Evolutionary conservation across 768 basidiomycete genomes (phyloP), one percentile per base, ranked within the genome.

Genomic region (Suillus decipiens): DNA sequence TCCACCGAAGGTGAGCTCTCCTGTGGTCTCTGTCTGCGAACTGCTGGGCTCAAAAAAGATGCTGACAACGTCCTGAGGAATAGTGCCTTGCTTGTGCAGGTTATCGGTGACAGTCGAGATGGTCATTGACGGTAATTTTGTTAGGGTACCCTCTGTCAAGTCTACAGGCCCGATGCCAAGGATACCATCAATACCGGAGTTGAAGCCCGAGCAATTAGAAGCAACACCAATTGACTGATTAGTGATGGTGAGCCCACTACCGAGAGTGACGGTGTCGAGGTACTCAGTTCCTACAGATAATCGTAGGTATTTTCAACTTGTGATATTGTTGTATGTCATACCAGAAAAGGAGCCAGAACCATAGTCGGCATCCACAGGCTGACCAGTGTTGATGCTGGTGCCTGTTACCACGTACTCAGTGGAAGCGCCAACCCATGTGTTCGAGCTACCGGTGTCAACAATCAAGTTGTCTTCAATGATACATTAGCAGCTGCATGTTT

Each of bases 141-240:
- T 61, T 43, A 69, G 61, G 43, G 71, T 72, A 71, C 79, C 82
- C 55, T 72, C 8, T 0, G 89, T 89, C 54, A 90, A 78, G 59
- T 74, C 80, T 15, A 76, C 73, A 24, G 89, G 89, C 31, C 89
- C 89, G 62, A 90, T 81, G 19, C 88, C 88, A 28, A 89, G 68
- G 65, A 90, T 88, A 7, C 88, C 89, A 67, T 89, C 89, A 31
- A 84, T 77, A 47, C 80, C 83, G 0, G 62, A n/a, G n/a, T n/a
- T 28, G 68, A 84, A 82, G 34, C 76, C 88, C 2, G n/a, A n/a
- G n/a, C n/a, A 77, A 0, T n/a, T 68, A 4, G 76, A 72, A n/a
- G 89, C 87, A 55, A 85, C 87, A 67, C 89, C 89, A 57, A 90
- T 88, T 14, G 86, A 88, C 68, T 90, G 89, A 6, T 71, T 60